A percentile compares a stretch with the other conserved stretches of the same genome.
Evolutionary conservation across 1,284 basidiomycete species (phyloP).

Genomic region (Lignosus rhinocerotis): DNA sequence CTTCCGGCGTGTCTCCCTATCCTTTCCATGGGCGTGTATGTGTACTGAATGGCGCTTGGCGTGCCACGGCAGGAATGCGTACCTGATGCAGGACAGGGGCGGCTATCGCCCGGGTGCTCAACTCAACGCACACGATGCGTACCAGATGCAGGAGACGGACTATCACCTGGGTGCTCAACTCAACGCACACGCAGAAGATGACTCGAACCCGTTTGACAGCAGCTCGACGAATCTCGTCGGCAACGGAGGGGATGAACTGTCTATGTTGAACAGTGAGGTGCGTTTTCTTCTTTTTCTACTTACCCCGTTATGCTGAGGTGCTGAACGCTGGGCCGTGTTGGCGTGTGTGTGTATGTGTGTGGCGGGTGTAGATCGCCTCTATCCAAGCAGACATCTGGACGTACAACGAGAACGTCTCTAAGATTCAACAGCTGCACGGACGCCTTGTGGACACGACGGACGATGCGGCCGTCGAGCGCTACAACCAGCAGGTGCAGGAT

Average conservation of each 20-base stretch:
- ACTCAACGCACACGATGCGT: too few relatives aligned
- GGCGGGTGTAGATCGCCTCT: conserved; percentile 55
- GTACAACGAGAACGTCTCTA: conserved; percentile 71
- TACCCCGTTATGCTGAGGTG: background rate
- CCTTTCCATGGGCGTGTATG: conserved; percentile 1
- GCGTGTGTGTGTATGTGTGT: background rate
- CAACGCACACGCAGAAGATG: too few relatives aligned
- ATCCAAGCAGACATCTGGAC: conserved; percentile 71
- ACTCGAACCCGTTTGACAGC: conserved; percentile 68
- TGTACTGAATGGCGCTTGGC: conserved; percentile 4
- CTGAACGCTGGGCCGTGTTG: too few relatives aligned
- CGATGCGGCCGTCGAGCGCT: conserved; percentile 63
- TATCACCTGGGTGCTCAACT: too few relatives aligned
- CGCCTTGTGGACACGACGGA: conserved; percentile 80
- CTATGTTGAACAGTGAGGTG: conserved; percentile 75
- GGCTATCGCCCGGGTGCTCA: conserved; percentile 47
- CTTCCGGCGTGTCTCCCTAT: background rate
- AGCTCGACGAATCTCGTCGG: conserved; percentile 45
- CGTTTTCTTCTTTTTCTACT: conserved; percentile 19
- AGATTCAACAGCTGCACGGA: conserved; percentile 72
- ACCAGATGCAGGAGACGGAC: too few relatives aligned
- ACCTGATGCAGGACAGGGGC: conserved; percentile 63
- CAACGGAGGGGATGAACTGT: conserved; percentile 68
- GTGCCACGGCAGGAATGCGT: conserved; percentile 50
- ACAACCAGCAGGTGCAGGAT: conserved; percentile 66